Evolutionary conservation across 78 protist genomes (phyloP), one percentile per base, ranked within the genome.

Genomic region (Pirum gemmata): DNA sequence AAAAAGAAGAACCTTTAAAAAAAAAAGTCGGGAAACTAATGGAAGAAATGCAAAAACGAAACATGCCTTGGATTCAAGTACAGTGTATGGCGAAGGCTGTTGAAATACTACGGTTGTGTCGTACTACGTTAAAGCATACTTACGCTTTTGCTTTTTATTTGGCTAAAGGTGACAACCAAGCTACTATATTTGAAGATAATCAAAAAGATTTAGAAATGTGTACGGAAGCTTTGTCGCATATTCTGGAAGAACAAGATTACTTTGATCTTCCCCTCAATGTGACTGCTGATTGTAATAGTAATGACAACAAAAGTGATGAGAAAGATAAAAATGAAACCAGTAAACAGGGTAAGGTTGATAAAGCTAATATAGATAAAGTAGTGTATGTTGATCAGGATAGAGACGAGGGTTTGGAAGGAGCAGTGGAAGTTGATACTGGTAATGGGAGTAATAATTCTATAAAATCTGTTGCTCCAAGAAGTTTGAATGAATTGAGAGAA

Each of bases 131-230:
- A 38, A 91, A 91, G 79, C 91, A 78, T 80, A 92, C 95, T 1
- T 94, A 94, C 79, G 94, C 90, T 38, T 92, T 89, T 41, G 95
- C 90, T 29, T 92, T 75, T 86, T 91, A 80, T 41, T 61, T 92
- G 51, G 1, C 21, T 34, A 87, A 79, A 38, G n/a, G n/a, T n/a
- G 36, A n/a, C 41, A 33, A 87, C 38, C 87, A 94, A 29, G 76
- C 61, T 0, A 18, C 0, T 8, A 91, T 94, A 18, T 94, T 94
- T 21, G 93, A 92, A 78, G 89, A 82, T 72, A 86, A 89, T 75
- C 96, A 94, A 41, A 25, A 41, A 36, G 89, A 51, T 51, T 51
- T 51, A 13, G 31, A 51, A 51, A 51, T 51, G 67, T 5, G 31
- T 21, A 51, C 67, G 13, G 67, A 51, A 51, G 67, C 5, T 5